Conservation (phyloP, 805 yeast genomes). For the Saccharomyces kudriavzevii region DNA sequence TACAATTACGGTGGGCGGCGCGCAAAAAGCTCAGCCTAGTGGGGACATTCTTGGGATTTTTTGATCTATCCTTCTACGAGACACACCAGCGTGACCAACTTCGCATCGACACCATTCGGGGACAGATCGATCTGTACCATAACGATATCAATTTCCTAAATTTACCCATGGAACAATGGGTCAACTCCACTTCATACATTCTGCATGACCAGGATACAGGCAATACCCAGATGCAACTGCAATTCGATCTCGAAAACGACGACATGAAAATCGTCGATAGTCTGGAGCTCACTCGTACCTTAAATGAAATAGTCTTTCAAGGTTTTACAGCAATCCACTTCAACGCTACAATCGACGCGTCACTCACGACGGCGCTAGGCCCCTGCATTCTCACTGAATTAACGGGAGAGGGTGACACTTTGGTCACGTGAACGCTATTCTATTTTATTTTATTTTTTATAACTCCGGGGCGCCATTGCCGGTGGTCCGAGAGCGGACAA, state of each 20-base stretch:
- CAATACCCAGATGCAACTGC: conserved; percentile 29
- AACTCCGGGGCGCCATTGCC: neutral
- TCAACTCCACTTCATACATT: conserved; percentile 33
- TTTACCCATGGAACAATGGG: conserved; percentile 41
- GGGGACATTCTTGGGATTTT: conserved; percentile 32
- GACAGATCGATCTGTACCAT: conserved; percentile 36
- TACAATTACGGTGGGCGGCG: conserved; percentile 29
- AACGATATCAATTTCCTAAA: conserved; percentile 36
- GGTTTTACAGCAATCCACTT: conserved; percentile 33
- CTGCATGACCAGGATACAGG: conserved; percentile 14
- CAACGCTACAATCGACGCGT: conserved; percentile 19
- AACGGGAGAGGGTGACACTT: conserved; percentile 21
- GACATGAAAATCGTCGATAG: conserved; percentile 37
- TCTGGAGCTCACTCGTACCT: conserved; percentile 35
- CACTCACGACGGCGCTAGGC: conserved; percentile 20
- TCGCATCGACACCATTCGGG: conserved; percentile 34
- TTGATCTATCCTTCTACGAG: conserved; percentile 29
- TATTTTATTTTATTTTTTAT: neutral
- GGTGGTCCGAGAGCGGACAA: neutral
- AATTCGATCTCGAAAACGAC: conserved; percentile 35
- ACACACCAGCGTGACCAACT: conserved; percentile 17
- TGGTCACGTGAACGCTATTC: conserved; percentile 5
- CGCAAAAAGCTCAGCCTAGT: conserved; percentile 25
- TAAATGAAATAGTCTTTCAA: conserved; percentile 34
- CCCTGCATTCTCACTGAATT: conserved; percentile 23